Evolutionary conservation across 768 basidiomycete species (phyloP).

Genomic region (Mycena crocata): DNA sequence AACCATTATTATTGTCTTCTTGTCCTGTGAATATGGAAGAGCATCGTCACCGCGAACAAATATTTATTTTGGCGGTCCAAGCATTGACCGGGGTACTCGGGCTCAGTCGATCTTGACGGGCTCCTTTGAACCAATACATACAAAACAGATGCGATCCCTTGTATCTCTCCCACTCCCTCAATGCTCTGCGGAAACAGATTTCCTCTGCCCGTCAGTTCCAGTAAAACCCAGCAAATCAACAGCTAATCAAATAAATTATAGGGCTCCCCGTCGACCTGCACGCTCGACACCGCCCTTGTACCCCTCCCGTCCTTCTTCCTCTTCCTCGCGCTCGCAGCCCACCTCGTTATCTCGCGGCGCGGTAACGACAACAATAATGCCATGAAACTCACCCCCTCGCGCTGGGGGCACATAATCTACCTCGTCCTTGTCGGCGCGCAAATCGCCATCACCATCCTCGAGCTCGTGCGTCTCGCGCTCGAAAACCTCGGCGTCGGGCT

Average conservation of each 20-base stretch:
- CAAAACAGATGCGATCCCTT: not conserved
- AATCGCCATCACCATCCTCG: constrained; percentile 44
- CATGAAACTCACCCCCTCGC: constrained; percentile 13
- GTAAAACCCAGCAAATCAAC: not conserved
- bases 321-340: constrained; percentile 27
- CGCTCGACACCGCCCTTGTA: constrained; percentile 41
- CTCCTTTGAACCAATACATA: not conserved
- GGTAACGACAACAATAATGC: not conserved
- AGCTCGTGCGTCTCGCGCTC: constrained; percentile 41
- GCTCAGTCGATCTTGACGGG: too few species aligned
- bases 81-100: too few species aligned
- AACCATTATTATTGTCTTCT: too few species aligned
- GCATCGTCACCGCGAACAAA: too few species aligned
- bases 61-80: too few species aligned
- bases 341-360: constrained; percentile 10
- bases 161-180: not conserved
- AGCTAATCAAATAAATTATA: constrained; percentile 13
- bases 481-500: constrained; percentile 44
- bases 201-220: constrained; percentile 32
- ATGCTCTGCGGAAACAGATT: constrained; percentile 38
- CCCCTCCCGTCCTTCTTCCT: constrained; percentile 45
- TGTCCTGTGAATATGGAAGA: too few species aligned
- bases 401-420: constrained; percentile 42
- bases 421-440: constrained; percentile 38
- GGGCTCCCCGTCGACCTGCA: constrained; percentile 47